A percentile compares a stretch with the other conserved stretches of the same genome.
Conservation (phyloP, 495 filamentous ascomycete species). For the Podospora conica region DNA sequence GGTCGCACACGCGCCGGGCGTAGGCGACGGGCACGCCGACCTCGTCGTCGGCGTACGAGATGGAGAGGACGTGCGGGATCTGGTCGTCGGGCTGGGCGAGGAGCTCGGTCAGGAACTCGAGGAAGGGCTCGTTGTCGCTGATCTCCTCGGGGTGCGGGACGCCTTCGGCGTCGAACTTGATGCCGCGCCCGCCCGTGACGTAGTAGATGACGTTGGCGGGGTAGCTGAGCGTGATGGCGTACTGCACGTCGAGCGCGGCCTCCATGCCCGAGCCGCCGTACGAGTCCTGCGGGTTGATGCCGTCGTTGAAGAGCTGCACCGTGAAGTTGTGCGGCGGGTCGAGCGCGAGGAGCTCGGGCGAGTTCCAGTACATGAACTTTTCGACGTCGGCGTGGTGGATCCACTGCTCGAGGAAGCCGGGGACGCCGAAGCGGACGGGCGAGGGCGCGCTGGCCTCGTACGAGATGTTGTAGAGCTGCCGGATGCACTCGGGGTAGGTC, state of each 20-base stretch:
- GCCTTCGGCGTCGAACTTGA: constrained; percentile 49
- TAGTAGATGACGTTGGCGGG: constrained; percentile 56
- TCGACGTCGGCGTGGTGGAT: constrained; percentile 54
- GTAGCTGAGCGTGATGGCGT: constrained; percentile 55
- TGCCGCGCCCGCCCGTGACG: constrained; percentile 58
- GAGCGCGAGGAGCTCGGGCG: constrained; percentile 39
- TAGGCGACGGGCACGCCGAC: constrained; percentile 59
- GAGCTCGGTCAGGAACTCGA: constrained; percentile 71
- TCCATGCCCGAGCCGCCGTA: constrained; percentile 43
- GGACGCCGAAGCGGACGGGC: constrained; percentile 51
- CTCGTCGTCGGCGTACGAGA: constrained; percentile 68
- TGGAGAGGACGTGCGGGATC: constrained; percentile 67
- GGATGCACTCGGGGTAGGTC: constrained; percentile 33
- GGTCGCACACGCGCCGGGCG: constrained; percentile 57
- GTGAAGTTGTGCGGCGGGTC: constrained; percentile 50
- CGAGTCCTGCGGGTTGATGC: constrained; percentile 44
- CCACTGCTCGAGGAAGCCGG: constrained; percentile 63
- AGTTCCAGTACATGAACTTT: constrained; percentile 46
- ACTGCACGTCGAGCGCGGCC: constrained; percentile 69
- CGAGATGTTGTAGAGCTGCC: constrained; percentile 37
- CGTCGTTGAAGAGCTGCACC: constrained; percentile 55
- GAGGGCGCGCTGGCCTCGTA: constrained; percentile 23
- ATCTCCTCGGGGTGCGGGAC: constrained; percentile 31
- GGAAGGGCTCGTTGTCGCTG: constrained; percentile 73
- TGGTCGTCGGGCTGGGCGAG: constrained; percentile 52